Evolutionary conservation across 345 rosid species (phyloP).

Genomic region (Acer saccharum): DNA sequence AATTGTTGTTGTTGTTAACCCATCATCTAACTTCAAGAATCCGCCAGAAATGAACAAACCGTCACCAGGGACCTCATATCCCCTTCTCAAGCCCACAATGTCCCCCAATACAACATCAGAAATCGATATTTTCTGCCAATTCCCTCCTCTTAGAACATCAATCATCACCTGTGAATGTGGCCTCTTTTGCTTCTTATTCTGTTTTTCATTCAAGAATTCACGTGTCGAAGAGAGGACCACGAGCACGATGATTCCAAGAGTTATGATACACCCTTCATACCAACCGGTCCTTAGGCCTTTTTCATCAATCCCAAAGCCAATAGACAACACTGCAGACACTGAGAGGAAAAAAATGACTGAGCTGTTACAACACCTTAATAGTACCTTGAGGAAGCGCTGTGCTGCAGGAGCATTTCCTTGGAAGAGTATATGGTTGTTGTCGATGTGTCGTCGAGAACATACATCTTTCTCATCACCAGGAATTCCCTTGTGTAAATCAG

Average conservation of each 20-base stretch:
- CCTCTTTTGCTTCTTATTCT: not conserved
- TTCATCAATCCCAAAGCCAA: not conserved
- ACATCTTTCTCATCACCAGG: not conserved
- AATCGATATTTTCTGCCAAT: not conserved
- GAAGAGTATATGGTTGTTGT: not conserved
- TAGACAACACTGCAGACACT: not conserved
- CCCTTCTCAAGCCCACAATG: slow-evolving; percentile 6
- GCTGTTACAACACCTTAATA: not conserved
- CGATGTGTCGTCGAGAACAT: not conserved
- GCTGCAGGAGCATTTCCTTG: not conserved
- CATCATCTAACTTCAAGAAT: slow-evolving; percentile 7
- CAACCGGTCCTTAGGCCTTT: slow-evolving; percentile 11
- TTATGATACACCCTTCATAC: slow-evolving; percentile 6
- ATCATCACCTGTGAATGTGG: not conserved
- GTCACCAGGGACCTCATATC: slow-evolving; percentile 9
- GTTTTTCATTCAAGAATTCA: not conserved
- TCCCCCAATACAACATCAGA: slow-evolving; percentile 13
- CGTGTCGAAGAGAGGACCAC: not conserved
- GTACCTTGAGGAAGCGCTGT: not conserved
- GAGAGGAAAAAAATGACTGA: not conserved
- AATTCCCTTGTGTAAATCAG: slow-evolving; percentile 11
- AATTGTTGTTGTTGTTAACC: not conserved
- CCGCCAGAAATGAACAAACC: slow-evolving; percentile 11
- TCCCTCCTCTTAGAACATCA: not conserved
- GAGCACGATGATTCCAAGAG: not conserved